Base-by-base conservation (phyloP, 108 stramenopile species). In the Pseudonitzschia pungens region DNA sequence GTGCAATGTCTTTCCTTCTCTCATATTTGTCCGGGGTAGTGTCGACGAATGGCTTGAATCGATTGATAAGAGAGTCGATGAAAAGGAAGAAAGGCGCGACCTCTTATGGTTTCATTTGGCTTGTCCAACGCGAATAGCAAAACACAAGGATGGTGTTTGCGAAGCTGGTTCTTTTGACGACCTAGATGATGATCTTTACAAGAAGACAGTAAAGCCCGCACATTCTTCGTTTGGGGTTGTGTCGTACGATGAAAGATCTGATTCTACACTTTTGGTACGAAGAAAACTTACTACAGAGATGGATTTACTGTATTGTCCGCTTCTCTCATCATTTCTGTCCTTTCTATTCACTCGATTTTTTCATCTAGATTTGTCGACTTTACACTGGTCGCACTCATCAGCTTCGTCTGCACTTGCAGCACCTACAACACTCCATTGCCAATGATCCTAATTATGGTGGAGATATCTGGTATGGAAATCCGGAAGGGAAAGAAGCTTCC, bases 401-500 rank as follows among this genome's bases (percentile, higher is more conserved):
- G 74, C 85, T 96, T 62, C 86, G 96, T 29, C 71, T 94, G 6
- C 96, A 96, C 57, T 69, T 90, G 36, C 95, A 96, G 68, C 69
- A 81, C 64, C 33, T 92, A 22, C 90, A 90, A 0, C 88, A 91
- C 78, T 89, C 96, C 8, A 94, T 96, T 73, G 91, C 90, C 40
- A 96, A 96, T 60, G 96, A 96, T 78, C 90, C 92, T 43, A 87
- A 89, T 73, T 96, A 96, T 73, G 96, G 96, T 53, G 96, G 93
- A 43, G 86, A 89, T 20, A 78, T 91, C 43, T 89, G 81, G 83
- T 91, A 72, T 67, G 85, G 74, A 20, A 89, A 93, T 73, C 57
- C 76, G 16, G 48, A 72, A 26, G 88, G 86, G 2, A 68, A 80
- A 40, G 48, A 78, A 56, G 70, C 73, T 12, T 83, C 81, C 52